Evolutionary conservation across 805 yeast genomes (phyloP), one percentile per base, ranked within the genome.

Genomic region (Metschnikowia proteae): DNA sequence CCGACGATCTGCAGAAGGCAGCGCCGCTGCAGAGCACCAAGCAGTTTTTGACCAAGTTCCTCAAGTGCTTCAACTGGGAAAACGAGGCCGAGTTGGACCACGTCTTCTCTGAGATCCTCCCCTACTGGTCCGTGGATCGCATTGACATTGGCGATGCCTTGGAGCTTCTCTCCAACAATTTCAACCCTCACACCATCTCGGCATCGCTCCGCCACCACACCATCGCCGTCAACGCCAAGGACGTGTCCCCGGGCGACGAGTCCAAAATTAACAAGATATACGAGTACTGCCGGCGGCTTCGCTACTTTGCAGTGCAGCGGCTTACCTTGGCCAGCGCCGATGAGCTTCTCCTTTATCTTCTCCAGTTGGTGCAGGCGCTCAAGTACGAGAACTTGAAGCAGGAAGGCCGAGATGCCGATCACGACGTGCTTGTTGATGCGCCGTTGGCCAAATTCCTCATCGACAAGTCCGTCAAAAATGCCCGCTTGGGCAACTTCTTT

Each of bases 321-420:
- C 70, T 92, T 41, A 79, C 81, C 47, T 75, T 82, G 51, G 96
- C 97, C 0, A 78, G 81, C 32, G 94, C 88, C 57, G 83, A 79
- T 8, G 97, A 92, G 54, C 64, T 94, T 11, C 84, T 87, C 48
- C 73, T 91, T 51, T 94, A 88, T 60, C 69, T 94, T 54, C 75
- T 92, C 47, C 99, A 94, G 65, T 72, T 92, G 13, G 98, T 92
- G 0, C 97, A 91, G 60, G 96, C 96, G 0, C 78, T 92, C 33
- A 85, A 88, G 58, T 88, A 88, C 63, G 99, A 94, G 60, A 57
- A 70, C 8, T 48, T 66, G 36, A 63, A 64, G 39, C 29, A 6
- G 6, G 22, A 29, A 2, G 28, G 47, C 43, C 23, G 53, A 56
- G 44, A 5, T 53, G 42, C 4, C 25, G 30, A 38, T 7, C 33